Percentiles rank a stretch among this genome's conserved stretches.
Conservation (phyloP, 2,329 filamentous ascomycete species). For the Fusarium sp. region DNA sequence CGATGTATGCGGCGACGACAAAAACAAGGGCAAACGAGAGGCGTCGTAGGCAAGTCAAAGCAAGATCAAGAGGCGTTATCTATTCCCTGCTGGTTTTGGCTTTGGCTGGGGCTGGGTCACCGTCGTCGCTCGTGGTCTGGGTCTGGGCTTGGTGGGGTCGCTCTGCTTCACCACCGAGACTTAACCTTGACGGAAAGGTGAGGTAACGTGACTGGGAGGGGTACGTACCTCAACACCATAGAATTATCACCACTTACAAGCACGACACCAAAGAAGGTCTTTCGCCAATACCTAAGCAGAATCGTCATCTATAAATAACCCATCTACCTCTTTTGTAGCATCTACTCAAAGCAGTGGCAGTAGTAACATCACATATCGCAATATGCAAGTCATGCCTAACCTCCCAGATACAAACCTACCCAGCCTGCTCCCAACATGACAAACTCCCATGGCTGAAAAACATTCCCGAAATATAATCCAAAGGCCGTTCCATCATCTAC, state of each 20-base stretch:
- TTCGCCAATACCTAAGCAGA: not conserved
- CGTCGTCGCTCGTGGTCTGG: conserved; percentile 14
- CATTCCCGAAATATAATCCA: conserved; percentile 12
- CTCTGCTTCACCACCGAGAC: not conserved
- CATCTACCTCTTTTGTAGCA: conserved; percentile 12
- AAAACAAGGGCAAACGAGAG: not conserved
- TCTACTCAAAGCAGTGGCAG: not conserved
- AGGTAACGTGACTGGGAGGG: conserved; percentile 42
- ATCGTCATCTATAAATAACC: not conserved
- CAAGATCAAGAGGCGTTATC: conserved; percentile 22
- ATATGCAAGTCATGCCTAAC: conserved; percentile 10
- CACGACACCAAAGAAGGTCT: not conserved
- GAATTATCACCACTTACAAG: conserved; percentile 7
- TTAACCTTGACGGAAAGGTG: conserved; percentile 5
- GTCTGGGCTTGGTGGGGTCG: conserved; percentile 37
- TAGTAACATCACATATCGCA: not conserved
- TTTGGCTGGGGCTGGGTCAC: conserved; percentile 8
- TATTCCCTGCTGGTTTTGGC: conserved; percentile 25
- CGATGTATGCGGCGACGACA: not conserved
- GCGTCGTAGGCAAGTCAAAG: conserved; percentile 6
- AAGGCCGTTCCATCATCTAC: conserved; percentile 19
- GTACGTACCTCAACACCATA: conserved; percentile 24
- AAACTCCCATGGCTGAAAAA: conserved; percentile 28
- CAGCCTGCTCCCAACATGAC: conserved; percentile 10
- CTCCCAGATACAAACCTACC: conserved; percentile 9